Base-by-base conservation (phyloP, 2,329 filamentous ascomycete species). In the Alternaria longipes region DNA sequence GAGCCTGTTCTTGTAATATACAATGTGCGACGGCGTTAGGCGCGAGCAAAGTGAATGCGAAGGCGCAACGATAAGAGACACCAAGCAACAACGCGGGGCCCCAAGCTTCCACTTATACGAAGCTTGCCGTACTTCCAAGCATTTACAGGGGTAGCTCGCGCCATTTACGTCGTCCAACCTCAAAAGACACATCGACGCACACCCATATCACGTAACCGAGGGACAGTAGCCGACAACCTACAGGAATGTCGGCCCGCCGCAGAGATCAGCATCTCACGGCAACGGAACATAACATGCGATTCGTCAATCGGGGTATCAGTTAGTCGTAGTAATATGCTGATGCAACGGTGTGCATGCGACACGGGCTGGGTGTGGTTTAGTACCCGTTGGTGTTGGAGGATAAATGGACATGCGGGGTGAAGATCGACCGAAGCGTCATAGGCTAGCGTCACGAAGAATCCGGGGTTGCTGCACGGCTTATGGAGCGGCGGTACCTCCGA, bases 91-190 rank as follows among this genome's bases (percentile, higher is more conserved):
- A 22, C 18, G 40, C 57, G n/a, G 38, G 57, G 53, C 18, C 57
- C 47, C 58, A 69, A 59, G 61, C 59, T 60, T 62, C 59, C 60
- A 54, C 51, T 70, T 68, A 66, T 63, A 56, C 53, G 41, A 66
- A 64, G 62, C 65, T 68, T 68, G 49, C 60, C 30, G 52, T 24
- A 44, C 28, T 26, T 18, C 24, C 20, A 30, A 51, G 52, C 36
- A 42, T 28, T 6, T 6, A 20, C 40, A 6, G 26, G 50, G 55
- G 26, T 56, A 45, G 24, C 30, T 54, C 34, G 46, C 59, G 60
- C 65, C 65, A 56, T 64, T 26, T 64, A 55, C 60, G 26, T 59
- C 47, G 11, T 50, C 7, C 20, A 32, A 32, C 38, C 16, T 4
- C 52, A 56, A 36, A 8, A 34, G 20, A 22, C n/a, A n/a, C 51